These are phyloP conservation scores for Pezicula rhizophila DNA, from an alignment of 2,329 filamentous ascomycete species.

Conservation along the genomic window DNA sequence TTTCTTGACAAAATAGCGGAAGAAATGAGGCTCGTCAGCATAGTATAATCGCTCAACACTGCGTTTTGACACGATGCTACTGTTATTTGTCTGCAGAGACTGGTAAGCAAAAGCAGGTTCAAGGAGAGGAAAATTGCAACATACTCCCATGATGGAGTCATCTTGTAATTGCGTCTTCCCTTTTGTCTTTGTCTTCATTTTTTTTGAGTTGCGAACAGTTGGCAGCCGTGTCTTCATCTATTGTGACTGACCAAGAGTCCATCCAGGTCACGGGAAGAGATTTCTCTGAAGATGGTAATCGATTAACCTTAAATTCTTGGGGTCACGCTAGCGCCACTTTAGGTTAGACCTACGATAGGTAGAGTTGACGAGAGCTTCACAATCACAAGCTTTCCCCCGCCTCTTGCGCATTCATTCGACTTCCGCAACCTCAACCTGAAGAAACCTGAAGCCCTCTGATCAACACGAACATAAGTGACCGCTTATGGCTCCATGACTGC, in stretches of 20 bases:
- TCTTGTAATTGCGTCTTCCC: constrained; percentile 33
- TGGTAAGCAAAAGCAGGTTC: constrained; percentile 3
- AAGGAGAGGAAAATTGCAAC: constrained; percentile 4
- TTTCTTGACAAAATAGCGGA: constrained; percentile 81
- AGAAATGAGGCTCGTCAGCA: constrained; percentile 71
- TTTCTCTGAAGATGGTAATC: too few relatives aligned
- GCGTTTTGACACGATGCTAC: constrained; percentile 86
- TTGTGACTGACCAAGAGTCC: too few relatives aligned
- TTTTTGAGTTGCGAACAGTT: not conserved
- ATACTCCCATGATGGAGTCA: constrained; percentile 32
- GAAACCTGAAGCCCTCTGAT: not conserved
- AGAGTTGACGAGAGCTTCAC: not conserved
- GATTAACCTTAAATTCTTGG: too few relatives aligned
- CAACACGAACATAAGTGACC: not conserved
- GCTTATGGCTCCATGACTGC: not conserved
- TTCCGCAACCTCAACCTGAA: too few relatives aligned
- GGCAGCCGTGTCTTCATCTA: not conserved
- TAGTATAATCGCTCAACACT: constrained; percentile 89
- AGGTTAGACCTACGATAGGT: not conserved
- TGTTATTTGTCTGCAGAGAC: constrained; percentile 67
- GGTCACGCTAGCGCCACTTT: not conserved
- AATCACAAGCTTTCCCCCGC: not conserved
- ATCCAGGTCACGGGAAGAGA: too few relatives aligned
- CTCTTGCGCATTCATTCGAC: not conserved
- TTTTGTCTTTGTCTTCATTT: constrained; percentile 5